A percentile compares a stretch with the other conserved stretches of the same genome.
phyloP scores from a whole-genome alignment of 768 basidiomycete genomes.

The Hemileccinum rubropunctum region DNA sequence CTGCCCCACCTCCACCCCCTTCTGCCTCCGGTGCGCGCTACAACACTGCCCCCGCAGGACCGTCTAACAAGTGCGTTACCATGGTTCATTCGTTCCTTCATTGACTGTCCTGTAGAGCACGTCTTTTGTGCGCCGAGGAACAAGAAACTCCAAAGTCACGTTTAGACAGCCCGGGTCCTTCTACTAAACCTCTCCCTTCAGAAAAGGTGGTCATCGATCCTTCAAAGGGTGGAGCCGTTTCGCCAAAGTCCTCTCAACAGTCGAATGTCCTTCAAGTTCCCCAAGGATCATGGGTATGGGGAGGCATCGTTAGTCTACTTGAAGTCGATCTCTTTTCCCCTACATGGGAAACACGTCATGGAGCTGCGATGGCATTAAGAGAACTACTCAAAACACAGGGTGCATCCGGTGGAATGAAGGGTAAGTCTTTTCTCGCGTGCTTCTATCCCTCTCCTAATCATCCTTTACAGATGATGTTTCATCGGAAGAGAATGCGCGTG shows the following conservation, averaged over 20 bases:
- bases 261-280: constrained; percentile 75
- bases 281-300: constrained; percentile 83
- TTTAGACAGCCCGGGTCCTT: constrained; percentile 52
- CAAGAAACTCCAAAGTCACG: constrained; percentile 50
- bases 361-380: constrained; percentile 86
- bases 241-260: constrained; percentile 72
- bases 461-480: constrained; percentile 47
- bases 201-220: constrained; percentile 81
- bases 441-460: not conserved
- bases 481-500: constrained; percentile 54
- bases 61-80: constrained; percentile 53
- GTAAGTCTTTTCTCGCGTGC: constrained; percentile 33
- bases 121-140: constrained; percentile 68
- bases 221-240: constrained; percentile 80
- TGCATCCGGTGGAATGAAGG: constrained; percentile 76
- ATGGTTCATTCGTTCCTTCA: constrained; percentile 1
- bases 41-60: constrained; percentile 51
- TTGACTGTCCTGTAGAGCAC: constrained; percentile 47
- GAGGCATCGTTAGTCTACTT: constrained; percentile 73
- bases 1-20: constrained; percentile 60
- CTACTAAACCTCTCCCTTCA: constrained; percentile 34
- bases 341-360: constrained; percentile 93
- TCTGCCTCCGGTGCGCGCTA: constrained; percentile 62
- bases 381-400: constrained; percentile 87
- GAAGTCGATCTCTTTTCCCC: constrained; percentile 82